These are phyloP conservation scores for Coemansia linderi DNA, from an alignment of 371 early-diverging fungal species.

Conservation along the genomic window DNA sequence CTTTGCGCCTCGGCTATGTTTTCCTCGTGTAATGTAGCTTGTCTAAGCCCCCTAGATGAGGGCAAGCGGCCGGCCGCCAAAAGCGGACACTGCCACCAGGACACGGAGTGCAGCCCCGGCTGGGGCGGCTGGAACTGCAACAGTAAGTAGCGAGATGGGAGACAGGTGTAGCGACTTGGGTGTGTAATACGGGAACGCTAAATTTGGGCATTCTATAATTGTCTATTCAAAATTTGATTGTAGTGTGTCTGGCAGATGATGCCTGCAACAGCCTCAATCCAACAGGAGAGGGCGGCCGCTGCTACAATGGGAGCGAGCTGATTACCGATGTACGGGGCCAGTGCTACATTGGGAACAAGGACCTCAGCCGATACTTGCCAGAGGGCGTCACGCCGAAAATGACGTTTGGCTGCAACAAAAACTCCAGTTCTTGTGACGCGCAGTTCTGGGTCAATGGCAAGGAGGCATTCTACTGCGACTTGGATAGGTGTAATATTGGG, in stretches of 20 bases:
- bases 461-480: constrained; percentile 77
- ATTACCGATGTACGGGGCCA: constrained; percentile 79
- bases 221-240: not conserved
- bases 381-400: constrained; percentile 68
- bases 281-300: constrained; percentile 77
- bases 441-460: constrained; percentile 80
- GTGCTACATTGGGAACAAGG: constrained; percentile 84
- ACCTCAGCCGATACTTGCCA: constrained; percentile 63
- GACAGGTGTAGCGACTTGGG: not conserved
- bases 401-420: constrained; percentile 67
- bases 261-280: constrained; percentile 78
- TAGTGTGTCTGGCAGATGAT: constrained; percentile 75
- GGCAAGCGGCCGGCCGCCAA: constrained; percentile 66
- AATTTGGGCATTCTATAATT: too few relatives aligned
- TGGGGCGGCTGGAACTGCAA: constrained; percentile 93
- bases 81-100: constrained; percentile 62
- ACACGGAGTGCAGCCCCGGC: constrained; percentile 73
- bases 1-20: not conserved
- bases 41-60: constrained; percentile 63
- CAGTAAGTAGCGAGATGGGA: constrained; percentile 58
- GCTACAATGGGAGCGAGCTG: constrained; percentile 78
- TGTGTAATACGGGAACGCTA: not conserved
- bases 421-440: constrained; percentile 63
- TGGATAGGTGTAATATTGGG: constrained; percentile 65
- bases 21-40: constrained; percentile 25